Evolutionary conservation across 2,329 filamentous ascomycete genomes (phyloP).

Genomic region (Clonostachys rhizophaga): DNA sequence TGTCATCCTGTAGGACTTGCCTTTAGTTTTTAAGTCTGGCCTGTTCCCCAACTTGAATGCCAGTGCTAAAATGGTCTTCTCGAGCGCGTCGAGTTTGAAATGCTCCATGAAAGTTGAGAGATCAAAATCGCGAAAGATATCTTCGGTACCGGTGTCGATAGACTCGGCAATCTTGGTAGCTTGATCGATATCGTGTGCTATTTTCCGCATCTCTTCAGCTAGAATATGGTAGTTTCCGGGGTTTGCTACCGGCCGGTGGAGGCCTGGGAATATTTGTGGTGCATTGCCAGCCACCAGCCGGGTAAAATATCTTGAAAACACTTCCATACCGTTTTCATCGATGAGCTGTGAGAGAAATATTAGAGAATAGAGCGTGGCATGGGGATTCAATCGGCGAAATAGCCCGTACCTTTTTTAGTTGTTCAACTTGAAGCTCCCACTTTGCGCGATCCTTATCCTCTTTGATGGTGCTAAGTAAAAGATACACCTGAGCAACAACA

Average conservation of each 20-base stretch:
- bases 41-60: constrained; percentile 83
- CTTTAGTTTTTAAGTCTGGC: constrained; percentile 82
- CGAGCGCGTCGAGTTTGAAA: constrained; percentile 85
- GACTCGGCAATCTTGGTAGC: constrained; percentile 89
- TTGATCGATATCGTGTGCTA: constrained; percentile 75
- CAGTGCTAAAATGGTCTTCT: constrained; percentile 82
- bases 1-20: constrained; percentile 43
- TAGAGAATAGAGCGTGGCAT: background rate
- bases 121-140: constrained; percentile 94
- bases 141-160: constrained; percentile 84
- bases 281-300: constrained; percentile 90
- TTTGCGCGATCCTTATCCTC: constrained; percentile 87
- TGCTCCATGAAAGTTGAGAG: constrained; percentile 94
- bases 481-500: constrained; percentile 90
- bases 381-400: background rate
- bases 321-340: constrained; percentile 98
- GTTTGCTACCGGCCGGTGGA: constrained; percentile 68
- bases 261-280: constrained; percentile 80
- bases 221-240: constrained; percentile 81
- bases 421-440: constrained; percentile 89
- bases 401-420: constrained; percentile 76
- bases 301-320: constrained; percentile 93
- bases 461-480: constrained; percentile 90
- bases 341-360: constrained; percentile 62
- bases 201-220: constrained; percentile 78